Evolutionary conservation across 495 filamentous ascomycete species (phyloP).

Genomic region (Rhizodiscina lignyota): DNA sequence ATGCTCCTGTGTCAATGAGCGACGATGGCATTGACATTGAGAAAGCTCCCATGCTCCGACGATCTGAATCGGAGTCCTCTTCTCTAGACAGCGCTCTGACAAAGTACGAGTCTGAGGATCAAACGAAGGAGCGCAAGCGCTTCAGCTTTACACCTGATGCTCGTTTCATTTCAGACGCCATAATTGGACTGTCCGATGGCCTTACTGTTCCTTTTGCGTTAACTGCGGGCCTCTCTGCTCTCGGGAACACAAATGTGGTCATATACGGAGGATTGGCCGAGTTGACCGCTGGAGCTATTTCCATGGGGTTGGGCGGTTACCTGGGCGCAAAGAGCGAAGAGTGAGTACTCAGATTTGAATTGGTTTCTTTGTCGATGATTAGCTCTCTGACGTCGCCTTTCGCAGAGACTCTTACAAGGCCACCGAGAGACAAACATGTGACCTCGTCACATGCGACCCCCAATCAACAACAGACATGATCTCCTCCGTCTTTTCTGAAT

Average conservation of each 20-base stretch:
- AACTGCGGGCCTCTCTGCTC: constrained; percentile 45
- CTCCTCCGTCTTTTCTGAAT: constrained; percentile 17
- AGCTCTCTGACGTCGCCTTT: constrained; percentile 22
- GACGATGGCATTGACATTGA: too few species aligned
- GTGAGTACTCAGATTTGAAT: constrained; percentile 26
- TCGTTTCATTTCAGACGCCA: constrained; percentile 24
- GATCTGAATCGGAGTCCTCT: too few species aligned
- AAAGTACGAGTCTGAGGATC: too few species aligned
- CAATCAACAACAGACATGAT: constrained; percentile 24
- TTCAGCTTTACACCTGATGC: too few species aligned
- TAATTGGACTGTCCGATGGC: constrained; percentile 45
- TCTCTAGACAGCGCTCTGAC: too few species aligned
- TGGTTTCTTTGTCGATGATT: constrained; percentile 19
- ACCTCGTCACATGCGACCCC: constrained; percentile 25
- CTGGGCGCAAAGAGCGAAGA: constrained; percentile 22
- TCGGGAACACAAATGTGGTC: constrained; percentile 44
- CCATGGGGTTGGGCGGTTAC: constrained; percentile 55
- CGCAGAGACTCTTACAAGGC: constrained; percentile 22
- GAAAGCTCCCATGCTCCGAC: too few species aligned
- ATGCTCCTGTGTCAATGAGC: too few species aligned
- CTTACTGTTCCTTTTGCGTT: constrained; percentile 50
- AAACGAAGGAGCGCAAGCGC: too few species aligned
- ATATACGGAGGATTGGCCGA: constrained; percentile 54
- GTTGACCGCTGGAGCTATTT: constrained; percentile 48
- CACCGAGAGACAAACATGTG: constrained; percentile 13